phyloP scores from a whole-genome alignment of 805 yeast species.

The Lipomyces starkeyi region DNA sequence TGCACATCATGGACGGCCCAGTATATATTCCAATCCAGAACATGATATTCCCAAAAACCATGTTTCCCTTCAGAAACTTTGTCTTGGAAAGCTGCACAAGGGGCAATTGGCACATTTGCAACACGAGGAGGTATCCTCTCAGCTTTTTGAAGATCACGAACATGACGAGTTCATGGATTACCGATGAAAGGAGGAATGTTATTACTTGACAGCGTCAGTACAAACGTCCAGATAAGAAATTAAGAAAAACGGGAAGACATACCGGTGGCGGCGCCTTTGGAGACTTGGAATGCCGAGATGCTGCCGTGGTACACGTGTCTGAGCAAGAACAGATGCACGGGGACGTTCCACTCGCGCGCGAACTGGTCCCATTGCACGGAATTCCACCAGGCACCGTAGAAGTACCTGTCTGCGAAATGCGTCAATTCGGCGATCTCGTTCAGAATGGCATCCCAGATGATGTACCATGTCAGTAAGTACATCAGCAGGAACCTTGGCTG shows the following conservation, averaged over 20 bases:
- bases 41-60: conserved; percentile 73
- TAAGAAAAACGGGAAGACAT: conserved; percentile 50
- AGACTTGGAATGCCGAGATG: conserved; percentile 72
- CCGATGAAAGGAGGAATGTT: conserved; percentile 78
- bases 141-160: conserved; percentile 77
- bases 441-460: conserved; percentile 94
- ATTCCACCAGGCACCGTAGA: conserved; percentile 98
- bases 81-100: conserved; percentile 68
- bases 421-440: conserved; percentile 90
- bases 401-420: conserved; percentile 84
- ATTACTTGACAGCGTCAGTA: conserved; percentile 22
- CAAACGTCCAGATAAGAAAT: not conserved
- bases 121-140: conserved; percentile 76
- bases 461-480: conserved; percentile 78
- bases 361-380: conserved; percentile 92
- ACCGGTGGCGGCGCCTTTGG: conserved; percentile 67
- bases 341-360: conserved; percentile 91
- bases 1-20: conserved; percentile 88
- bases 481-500: conserved; percentile 60
- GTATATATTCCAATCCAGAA: conserved; percentile 92
- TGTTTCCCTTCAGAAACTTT: conserved; percentile 59
- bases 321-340: conserved; percentile 86
- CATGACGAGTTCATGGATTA: conserved; percentile 93
- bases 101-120: conserved; percentile 91
- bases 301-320: conserved; percentile 95